Conservation (phyloP, 2,329 filamentous ascomycete genomes). For the Pyrenophora teres region DNA sequence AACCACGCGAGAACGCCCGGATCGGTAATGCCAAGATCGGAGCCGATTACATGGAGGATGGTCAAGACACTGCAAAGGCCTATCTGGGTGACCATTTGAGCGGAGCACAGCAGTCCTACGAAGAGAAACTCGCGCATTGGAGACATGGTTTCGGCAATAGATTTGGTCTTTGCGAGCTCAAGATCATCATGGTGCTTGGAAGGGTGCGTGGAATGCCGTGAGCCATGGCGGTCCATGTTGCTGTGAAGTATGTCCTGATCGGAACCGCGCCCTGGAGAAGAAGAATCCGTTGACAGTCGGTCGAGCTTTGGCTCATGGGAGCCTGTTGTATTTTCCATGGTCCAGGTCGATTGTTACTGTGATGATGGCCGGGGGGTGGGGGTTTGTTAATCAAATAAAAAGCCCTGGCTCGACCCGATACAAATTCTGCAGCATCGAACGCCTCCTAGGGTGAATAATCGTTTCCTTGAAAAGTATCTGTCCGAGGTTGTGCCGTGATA, state of each 20-base stretch:
- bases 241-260: neutral
- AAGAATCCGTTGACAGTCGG: neutral
- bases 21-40: constrained; percentile 47
- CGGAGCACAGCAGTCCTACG: constrained; percentile 32
- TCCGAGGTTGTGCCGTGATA: too few species aligned
- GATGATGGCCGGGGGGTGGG: too few species aligned
- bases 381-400: too few species aligned
- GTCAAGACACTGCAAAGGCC: constrained; percentile 45
- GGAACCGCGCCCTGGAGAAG: neutral
- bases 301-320: neutral
- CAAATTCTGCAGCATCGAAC: too few species aligned
- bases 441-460: too few species aligned
- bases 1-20: constrained; percentile 55
- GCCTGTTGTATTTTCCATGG: neutral
- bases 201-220: neutral
- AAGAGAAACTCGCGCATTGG: constrained; percentile 33
- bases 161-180: constrained; percentile 26
- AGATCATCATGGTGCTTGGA: constrained; percentile 6
- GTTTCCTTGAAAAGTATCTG: too few species aligned
- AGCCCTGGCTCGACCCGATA: too few species aligned
- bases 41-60: constrained; percentile 51
- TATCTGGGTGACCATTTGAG: constrained; percentile 49
- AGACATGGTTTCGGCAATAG: constrained; percentile 29
- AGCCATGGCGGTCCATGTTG: neutral
- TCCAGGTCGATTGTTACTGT: neutral